A percentile compares a stretch with the other conserved stretches of the same genome.
Evolutionary conservation across 2,329 filamentous ascomycete species (phyloP).

Genomic region (Bipolaris bicolor): DNA sequence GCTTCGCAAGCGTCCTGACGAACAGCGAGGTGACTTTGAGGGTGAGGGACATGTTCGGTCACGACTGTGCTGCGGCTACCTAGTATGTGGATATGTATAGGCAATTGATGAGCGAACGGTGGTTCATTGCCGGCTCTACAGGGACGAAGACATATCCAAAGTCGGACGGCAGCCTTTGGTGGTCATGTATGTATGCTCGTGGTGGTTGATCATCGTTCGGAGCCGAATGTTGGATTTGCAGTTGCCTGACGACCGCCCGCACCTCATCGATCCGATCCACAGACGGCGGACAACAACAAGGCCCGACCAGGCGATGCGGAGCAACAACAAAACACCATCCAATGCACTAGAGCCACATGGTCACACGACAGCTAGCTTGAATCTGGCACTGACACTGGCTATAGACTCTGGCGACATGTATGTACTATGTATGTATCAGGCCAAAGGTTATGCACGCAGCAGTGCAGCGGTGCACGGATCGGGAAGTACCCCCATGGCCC

Average conservation of each 20-base stretch:
- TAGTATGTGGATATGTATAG: neutral
- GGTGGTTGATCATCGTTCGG: constrained; percentile 4
- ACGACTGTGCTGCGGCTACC: constrained; percentile 11
- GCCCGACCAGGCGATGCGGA: neutral
- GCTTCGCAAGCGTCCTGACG: constrained; percentile 70
- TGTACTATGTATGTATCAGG: neutral
- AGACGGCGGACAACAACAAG: constrained; percentile 23
- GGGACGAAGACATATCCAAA: neutral
- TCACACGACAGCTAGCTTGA: constrained; percentile 4
- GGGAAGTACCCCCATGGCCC: constrained; percentile 12
- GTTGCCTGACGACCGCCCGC: constrained; percentile 32
- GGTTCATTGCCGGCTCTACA: constrained; percentile 15
- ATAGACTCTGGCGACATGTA: neutral
- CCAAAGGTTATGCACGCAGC: constrained; percentile 11
- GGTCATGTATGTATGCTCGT: neutral
- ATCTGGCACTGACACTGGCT: neutral
- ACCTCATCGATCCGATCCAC: constrained; percentile 17
- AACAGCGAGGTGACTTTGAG: constrained; percentile 70
- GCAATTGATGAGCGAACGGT: constrained; percentile 13
- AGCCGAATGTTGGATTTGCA: constrained; percentile 19
- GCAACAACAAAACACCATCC: constrained; percentile 2
- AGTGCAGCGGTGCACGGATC: constrained; percentile 11
- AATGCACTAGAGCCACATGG: constrained; percentile 6
- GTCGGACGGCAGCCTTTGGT: neutral
- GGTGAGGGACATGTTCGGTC: constrained; percentile 64